phyloP scores from a whole-genome alignment of 345 rosid genomes.

The Passiflora organensis region DNA sequence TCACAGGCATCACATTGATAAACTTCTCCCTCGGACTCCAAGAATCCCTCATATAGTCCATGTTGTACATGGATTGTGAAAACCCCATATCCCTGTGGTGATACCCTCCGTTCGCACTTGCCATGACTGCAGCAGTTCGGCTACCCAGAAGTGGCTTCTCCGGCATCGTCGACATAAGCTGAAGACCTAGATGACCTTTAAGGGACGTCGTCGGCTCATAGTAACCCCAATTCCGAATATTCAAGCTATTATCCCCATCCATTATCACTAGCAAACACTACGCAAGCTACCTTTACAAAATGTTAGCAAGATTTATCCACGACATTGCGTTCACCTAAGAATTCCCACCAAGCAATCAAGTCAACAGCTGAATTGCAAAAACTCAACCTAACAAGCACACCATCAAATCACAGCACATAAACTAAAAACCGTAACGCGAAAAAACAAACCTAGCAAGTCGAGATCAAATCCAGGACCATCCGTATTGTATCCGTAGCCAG shows the following conservation, averaged over 20 bases:
- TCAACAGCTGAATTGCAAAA: too few species aligned
- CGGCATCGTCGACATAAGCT: constrained; percentile 64
- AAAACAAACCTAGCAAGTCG: too few species aligned
- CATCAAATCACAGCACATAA: too few species aligned
- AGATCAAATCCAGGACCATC: too few species aligned
- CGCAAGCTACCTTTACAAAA: too few species aligned
- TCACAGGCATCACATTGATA: constrained; percentile 51
- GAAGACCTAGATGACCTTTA: constrained; percentile 67
- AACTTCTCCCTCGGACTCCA: constrained; percentile 76
- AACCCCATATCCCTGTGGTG: constrained; percentile 56
- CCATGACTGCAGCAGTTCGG: constrained; percentile 56
- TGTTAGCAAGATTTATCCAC: too few species aligned
- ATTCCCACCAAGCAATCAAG: too few species aligned
- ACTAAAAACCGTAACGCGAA: too few species aligned
- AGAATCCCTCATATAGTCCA: constrained; percentile 55
- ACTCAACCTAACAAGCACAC: too few species aligned
- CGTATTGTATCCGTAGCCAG: too few species aligned
- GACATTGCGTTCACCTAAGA: too few species aligned
- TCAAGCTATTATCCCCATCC: constrained; percentile 45
- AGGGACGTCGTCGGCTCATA: constrained; percentile 52
- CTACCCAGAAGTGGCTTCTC: constrained; percentile 68
- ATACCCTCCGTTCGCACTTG: constrained; percentile 41
- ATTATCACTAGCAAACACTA: too few species aligned
- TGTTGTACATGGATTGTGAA: constrained; percentile 47
- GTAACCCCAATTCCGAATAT: constrained; percentile 82